These are phyloP conservation scores for Gynochthodes officinalis DNA, from an alignment of 257 asterid species.

Conservation along the genomic window DNA sequence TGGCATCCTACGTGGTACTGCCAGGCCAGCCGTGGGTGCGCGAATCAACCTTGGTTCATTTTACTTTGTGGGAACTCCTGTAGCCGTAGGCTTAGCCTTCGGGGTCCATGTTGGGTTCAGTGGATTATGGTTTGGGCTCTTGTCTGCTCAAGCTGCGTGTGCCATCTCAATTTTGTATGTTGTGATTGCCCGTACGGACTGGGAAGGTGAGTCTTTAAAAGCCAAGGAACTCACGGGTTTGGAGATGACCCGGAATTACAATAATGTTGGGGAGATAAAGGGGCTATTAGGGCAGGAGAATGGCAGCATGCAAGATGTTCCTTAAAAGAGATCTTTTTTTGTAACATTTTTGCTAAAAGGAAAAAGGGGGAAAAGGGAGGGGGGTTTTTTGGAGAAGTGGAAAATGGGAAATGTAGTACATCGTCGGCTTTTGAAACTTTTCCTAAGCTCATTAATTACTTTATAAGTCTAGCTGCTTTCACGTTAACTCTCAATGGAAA, in stretches of 20 bases:
- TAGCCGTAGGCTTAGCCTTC: conserved; percentile 73
- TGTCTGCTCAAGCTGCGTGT: conserved; percentile 84
- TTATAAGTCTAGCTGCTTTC: too few species aligned
- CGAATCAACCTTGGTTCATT: conserved; percentile 79
- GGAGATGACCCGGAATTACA: conserved; percentile 42
- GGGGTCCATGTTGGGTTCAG: conserved; percentile 61
- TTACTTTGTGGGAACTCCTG: conserved; percentile 77
- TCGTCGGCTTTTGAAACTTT: too few species aligned
- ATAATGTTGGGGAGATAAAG: conserved; percentile 38
- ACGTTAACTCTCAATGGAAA: too few species aligned
- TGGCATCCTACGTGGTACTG: conserved; percentile 78
- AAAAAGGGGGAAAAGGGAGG: too few species aligned
- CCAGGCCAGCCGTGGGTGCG: conserved; percentile 78
- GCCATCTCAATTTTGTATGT: conserved; percentile 67
- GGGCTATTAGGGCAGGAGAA: conserved; percentile 35
- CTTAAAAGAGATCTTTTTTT: too few species aligned
- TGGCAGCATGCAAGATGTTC: conserved; percentile 26
- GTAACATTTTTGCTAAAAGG: too few species aligned
- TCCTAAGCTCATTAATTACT: too few species aligned
- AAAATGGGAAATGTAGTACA: too few species aligned
- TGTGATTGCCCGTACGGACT: conserved; percentile 55
- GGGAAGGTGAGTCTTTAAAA: conserved; percentile 71
- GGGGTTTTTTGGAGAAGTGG: too few species aligned
- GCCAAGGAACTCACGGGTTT: conserved; percentile 37
- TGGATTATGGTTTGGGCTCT: conserved; percentile 80